Evolutionary conservation across 2,329 filamentous ascomycete genomes (phyloP).

Genomic region (Tolypocladium guangdongense): DNA sequence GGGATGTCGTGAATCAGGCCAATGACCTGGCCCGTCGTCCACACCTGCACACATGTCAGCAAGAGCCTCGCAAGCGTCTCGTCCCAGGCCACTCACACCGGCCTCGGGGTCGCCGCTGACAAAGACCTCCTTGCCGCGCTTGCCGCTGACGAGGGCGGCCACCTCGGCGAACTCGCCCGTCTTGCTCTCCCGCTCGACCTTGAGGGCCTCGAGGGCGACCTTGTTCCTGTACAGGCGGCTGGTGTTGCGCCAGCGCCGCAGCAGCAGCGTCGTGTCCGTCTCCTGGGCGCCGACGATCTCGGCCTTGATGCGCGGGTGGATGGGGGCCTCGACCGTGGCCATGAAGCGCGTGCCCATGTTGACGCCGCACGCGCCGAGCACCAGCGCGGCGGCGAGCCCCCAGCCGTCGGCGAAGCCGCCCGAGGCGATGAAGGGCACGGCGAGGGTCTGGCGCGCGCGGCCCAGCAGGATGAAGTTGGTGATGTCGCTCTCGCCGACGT

Average conservation of each 20-base stretch:
- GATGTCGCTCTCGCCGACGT: slow-evolving; percentile 79
- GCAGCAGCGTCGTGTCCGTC: slow-evolving; percentile 79
- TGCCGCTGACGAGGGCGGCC: slow-evolving; percentile 76
- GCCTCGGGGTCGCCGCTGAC: slow-evolving; percentile 82
- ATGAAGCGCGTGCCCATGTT: slow-evolving; percentile 99
- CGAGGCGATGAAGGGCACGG: slow-evolving; percentile 86
- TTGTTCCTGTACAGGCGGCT: slow-evolving; percentile 83
- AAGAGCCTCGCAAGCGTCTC: not conserved
- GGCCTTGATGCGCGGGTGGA: slow-evolving; percentile 90
- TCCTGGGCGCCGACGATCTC: slow-evolving; percentile 81
- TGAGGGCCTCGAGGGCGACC: slow-evolving; percentile 67
- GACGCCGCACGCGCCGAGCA: slow-evolving; percentile 82
- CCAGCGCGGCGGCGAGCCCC: slow-evolving; percentile 81
- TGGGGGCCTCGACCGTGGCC: slow-evolving; percentile 86
- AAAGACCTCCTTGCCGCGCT: slow-evolving; percentile 86
- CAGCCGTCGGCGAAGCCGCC: slow-evolving; percentile 94
- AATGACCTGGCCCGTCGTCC: slow-evolving; percentile 96
- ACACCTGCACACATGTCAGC: slow-evolving; percentile 50
- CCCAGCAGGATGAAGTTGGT: slow-evolving; percentile 84
- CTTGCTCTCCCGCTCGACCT: slow-evolving; percentile 72
- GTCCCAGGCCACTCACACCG: slow-evolving; percentile 51
- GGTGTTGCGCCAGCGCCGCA: slow-evolving; percentile 90
- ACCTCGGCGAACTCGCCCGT: slow-evolving; percentile 86
- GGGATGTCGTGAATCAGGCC: slow-evolving; percentile 77
- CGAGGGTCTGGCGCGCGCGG: slow-evolving; percentile 71